Conservation (phyloP, 1,139 yeast genomes). For the Yamadazyma triangularis region DNA sequence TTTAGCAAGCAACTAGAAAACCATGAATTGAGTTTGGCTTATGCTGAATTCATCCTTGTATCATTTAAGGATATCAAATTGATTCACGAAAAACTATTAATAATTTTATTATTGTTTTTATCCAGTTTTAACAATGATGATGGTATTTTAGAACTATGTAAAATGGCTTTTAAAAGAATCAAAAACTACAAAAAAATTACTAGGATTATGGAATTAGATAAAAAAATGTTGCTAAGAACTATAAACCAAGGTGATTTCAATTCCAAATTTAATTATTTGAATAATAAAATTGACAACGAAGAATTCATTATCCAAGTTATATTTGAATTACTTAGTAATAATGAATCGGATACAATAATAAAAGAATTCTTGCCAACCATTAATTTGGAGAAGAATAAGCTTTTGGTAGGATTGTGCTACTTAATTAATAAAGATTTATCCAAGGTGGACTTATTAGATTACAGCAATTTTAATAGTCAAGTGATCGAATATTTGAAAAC, state of each 20-base stretch:
- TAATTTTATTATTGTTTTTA: constrained; percentile 8
- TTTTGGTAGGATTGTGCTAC: constrained; percentile 32
- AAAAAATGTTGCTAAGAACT: constrained; percentile 5
- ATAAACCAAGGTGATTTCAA: constrained; percentile 12
- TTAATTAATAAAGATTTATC: constrained; percentile 23
- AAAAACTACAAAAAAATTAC: constrained; percentile 9
- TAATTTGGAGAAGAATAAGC: constrained; percentile 15
- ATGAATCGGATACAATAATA: constrained; percentile 18
- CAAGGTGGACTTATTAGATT: constrained; percentile 6
- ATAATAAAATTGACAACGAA: constrained; percentile 12
- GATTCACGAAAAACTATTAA: constrained; percentile 8
- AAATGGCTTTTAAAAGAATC: constrained; percentile 7
- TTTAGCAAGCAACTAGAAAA: constrained; percentile 3
- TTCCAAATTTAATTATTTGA: constrained; percentile 11
- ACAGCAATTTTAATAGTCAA: constrained; percentile 7
- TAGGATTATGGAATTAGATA: constrained; percentile 6
- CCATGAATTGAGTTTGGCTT: constrained; percentile 2
- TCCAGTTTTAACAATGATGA: constrained; percentile 9
- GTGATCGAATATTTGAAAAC: constrained; percentile 1
- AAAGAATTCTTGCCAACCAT: constrained; percentile 20
- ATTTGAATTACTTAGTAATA: constrained; percentile 28
- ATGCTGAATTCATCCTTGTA: constrained; percentile 3
- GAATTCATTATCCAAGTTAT: constrained; percentile 26
- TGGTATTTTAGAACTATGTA: constrained; percentile 3
- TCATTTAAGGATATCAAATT: constrained; percentile 8